Evolutionary conservation across 1,139 yeast genomes (phyloP), one percentile per base, ranked within the genome.

Genomic region (Pichia cactophila): DNA sequence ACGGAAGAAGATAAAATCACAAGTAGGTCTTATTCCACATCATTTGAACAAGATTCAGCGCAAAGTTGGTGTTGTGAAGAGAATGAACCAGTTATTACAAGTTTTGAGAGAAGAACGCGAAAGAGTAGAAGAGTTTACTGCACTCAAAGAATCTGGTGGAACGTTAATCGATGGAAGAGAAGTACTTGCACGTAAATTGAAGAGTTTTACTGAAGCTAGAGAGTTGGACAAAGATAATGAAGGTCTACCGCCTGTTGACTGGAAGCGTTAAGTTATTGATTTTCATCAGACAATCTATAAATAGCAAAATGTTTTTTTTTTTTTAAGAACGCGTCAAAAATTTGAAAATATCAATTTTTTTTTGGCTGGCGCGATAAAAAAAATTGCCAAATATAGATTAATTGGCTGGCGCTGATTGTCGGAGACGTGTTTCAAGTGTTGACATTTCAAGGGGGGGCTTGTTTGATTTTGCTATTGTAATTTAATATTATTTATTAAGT

Each of bases 1-100:
- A 12, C 6, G 29, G 12, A 36, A 23, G 37, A 37, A 33, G 37
- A 26, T 33, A 45, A 11, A 28, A 12, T 12, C 40, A 14, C 36
- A 45, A 14, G 35, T 20, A 29, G 29, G 44, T 3, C 11, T 12
- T 28, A 46, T 20, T 72, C 79, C 51, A 77, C 78, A 49, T 86
- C 88, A 1, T 72, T 89, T 56, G 80, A 23, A 23, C 28, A 38
- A 38, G 16, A 38, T 38, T 12, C 41, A 38, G 28, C 41, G 41
- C 10, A 38, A 38, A 20, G 41, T 38, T 23, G 41, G 41, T 38
- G 41, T 38, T 38, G 28, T 17, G 9, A 38, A 38, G 9, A 78
- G 96, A 55, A 87, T 92, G 58, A 85, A 96, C 28, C 77, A 97
- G 51, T 87, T 92, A 95, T 90, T 86, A 69, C 86, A 82, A 59